Conservation (phyloP, 129 eudicot genomes). For the Lactuca saligna region DNA sequence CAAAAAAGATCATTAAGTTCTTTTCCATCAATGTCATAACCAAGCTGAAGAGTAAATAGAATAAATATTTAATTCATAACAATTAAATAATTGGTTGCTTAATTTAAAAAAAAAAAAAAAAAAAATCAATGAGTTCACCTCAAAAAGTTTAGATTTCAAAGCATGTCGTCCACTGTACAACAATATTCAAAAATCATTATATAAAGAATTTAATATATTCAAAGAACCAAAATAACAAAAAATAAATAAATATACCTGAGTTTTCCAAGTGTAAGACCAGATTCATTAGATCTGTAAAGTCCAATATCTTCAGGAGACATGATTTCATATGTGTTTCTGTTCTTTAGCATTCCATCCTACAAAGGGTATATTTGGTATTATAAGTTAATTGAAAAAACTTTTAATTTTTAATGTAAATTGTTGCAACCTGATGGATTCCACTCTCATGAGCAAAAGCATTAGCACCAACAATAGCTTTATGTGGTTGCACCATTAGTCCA, state of each 20-base stretch:
- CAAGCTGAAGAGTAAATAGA: conserved; percentile 50
- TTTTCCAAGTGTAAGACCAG: conserved; percentile 95
- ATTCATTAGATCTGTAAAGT: conserved; percentile 76
- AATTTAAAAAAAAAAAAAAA: background rate
- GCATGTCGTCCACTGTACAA: conserved; percentile 93
- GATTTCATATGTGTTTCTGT: conserved; percentile 82
- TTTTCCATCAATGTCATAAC: conserved; percentile 67
- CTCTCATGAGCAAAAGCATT: conserved; percentile 99
- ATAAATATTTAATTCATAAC: conserved; percentile 3
- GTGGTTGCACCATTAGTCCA: conserved; percentile 84
- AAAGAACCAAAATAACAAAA: background rate
- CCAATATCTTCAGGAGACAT: conserved; percentile 97
- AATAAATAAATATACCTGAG: conserved; percentile 57
- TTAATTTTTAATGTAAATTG: too few relatives aligned
- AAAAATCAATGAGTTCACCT: conserved; percentile 44
- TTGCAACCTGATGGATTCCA: conserved; percentile 87
- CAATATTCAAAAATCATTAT: background rate
- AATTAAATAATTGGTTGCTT: background rate
- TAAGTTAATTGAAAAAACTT: background rate
- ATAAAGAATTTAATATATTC: background rate
- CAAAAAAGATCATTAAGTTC: conserved; percentile 79
- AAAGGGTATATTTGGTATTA: conserved; percentile 7
- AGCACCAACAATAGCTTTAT: conserved; percentile 96
- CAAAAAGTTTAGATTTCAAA: conserved; percentile 68
- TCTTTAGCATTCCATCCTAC: conserved; percentile 93